Base-by-base conservation (phyloP, 306 rosid species). In the Argentina anserina region DNA sequence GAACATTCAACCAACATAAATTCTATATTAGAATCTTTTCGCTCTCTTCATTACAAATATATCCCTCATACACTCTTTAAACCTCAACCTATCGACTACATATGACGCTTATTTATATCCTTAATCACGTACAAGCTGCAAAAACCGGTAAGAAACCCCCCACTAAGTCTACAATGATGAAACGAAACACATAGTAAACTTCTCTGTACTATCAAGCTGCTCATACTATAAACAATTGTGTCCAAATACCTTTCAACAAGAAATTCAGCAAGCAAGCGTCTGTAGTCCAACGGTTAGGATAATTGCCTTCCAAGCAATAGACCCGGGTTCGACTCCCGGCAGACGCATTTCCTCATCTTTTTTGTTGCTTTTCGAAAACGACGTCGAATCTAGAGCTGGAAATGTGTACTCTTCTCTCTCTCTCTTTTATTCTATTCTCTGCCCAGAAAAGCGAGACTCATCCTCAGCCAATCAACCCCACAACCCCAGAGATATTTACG, bases 271-370 rank as follows among this genome's bases (percentile, higher is more conserved):
- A 45, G 4, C 4, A 0, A 18, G 86, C 88, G 86, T 85, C 69
- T 85, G 89, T 85, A 85, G 89, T 85, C 86, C 86, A 85, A 82
- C 84, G 86, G 89, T 85, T 70, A 82, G 86, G 86, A 85, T 85
- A 85, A 82, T 85, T 85, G 84, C 89, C 86, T 85, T 85, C 84
- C 86, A 85, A 85, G 86, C 89, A 85, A 79, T 85, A 82, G 86
- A 85, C 82, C 86, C 84, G 84, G 86, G 86, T 85, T 85, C 86
- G 84, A 82, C 86, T 79, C 89, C 84, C 82, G 84, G 84, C 82
- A 85, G 14, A 85, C 86, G 84, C 86, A 81, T 0, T 11, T 29
- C 15, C 3, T 20, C 5, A 1, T 36, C 23, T 17, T 7, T 3
- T 1, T 13, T 11, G 0, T 8, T 4, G 4, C 5, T 2, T 3